Evolutionary conservation across 306 rosid genomes (phyloP).

Genomic region (Hylodesmum podocarpum): DNA sequence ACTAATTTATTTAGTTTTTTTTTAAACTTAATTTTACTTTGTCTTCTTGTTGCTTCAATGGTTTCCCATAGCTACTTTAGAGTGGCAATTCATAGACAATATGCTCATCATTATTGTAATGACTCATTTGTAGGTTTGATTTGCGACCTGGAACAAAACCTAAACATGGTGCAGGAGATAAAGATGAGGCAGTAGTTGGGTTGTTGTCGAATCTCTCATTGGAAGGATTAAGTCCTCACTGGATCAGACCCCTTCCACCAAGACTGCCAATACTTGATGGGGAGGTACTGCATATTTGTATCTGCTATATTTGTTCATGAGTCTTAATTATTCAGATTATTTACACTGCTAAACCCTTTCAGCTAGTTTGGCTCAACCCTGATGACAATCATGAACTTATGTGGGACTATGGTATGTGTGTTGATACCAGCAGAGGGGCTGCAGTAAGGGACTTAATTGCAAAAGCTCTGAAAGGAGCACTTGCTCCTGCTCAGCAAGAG

Average conservation of each 20-base stretch:
- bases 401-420: constrained; percentile 97
- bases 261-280: constrained; percentile 80
- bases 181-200: constrained; percentile 72
- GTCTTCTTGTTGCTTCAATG: neutral
- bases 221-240: constrained; percentile 83
- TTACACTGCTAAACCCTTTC: constrained; percentile 44
- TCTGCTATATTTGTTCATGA: constrained; percentile 11
- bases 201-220: constrained; percentile 70
- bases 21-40: neutral
- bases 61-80: constrained; percentile 13
- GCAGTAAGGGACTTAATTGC: constrained; percentile 88
- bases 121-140: constrained; percentile 65
- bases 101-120: constrained; percentile 24
- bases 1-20: neutral
- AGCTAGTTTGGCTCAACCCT: constrained; percentile 99
- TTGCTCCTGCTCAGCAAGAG: constrained; percentile 91
- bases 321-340: constrained; percentile 31
- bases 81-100: constrained; percentile 9
- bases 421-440: constrained; percentile 93
- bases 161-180: constrained; percentile 83
- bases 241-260: constrained; percentile 96
- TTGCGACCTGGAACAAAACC: constrained; percentile 68
- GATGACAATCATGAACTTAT: constrained; percentile 81
- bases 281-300: constrained; percentile 59
- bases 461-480: constrained; percentile 94